Base-by-base conservation (phyloP, 2,329 filamentous ascomycete species). In the Periconia sp. region DNA sequence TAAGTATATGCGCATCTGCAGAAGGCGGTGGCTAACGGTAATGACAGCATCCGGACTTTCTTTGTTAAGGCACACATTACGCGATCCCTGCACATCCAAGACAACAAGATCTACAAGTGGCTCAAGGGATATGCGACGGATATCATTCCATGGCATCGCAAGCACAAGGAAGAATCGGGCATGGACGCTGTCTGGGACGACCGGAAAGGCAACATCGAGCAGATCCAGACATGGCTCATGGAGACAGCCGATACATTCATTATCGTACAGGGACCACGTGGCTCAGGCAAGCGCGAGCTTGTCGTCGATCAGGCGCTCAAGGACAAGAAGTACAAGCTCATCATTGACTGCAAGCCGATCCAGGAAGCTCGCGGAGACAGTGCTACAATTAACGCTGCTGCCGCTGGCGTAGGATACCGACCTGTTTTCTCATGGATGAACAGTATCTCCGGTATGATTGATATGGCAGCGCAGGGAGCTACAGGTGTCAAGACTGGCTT, bases 401-500 rank as follows among this genome's bases (percentile, higher is more conserved):
- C 92, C 1, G 74, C 78, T 1, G 84, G 92, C 52, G 92, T 97
- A 35, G 92, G 94, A 7, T 97, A 96, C 65, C 80, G 88, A 7
- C 94, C 94, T 0, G 84, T 99, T 0, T 99, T 99, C 68, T 95
- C 89, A 0, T 97, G 92, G 89, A 88, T 95, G 73, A 96, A 97
- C 70, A 96, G 85, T 61, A 83, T 97, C 54, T 95, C 89, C 71
- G 95, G 91, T 66, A 83, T 96, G 72, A 78, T 96, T 52, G 94
- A 97, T 58, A 81, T 97, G 25, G 94, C 92, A 16, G 89, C 94
- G 1, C 92, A 96, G 67, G 89, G 92, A 57, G 94, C 94, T 10
- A 95, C 92, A 15, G 92, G 92, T 10, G 88, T 95, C 44, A 96
- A 97, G 72, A 88, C 91, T 5, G 92, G 92, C 6, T 96, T 97